Conservation (phyloP, 805 yeast genomes). For the Geotrichum ghanense region DNA sequence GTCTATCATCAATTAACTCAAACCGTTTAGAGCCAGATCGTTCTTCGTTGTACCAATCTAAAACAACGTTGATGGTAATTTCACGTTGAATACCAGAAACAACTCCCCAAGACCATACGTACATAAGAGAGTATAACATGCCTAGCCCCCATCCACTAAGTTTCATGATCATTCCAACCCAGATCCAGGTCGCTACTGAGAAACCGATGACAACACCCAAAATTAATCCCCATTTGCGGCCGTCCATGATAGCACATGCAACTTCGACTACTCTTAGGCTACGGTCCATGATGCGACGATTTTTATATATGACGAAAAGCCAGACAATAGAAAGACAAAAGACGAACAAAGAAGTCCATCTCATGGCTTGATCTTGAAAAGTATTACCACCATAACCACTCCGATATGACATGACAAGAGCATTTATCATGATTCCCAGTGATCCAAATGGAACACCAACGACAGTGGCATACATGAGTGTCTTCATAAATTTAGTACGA, state of each 20-base stretch:
- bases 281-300: conserved; percentile 18
- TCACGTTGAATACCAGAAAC: conserved; percentile 28
- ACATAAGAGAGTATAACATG: conserved; percentile 24
- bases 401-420: conserved; percentile 23
- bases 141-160: conserved; percentile 23
- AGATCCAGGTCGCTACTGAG: conserved; percentile 23
- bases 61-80: conserved; percentile 25
- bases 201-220: conserved; percentile 21
- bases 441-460: conserved; percentile 22
- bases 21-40: conserved; percentile 15
- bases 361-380: conserved; percentile 22
- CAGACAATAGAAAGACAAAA: conserved; percentile 19
- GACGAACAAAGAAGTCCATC: conserved; percentile 22
- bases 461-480: conserved; percentile 18
- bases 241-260: conserved; percentile 25
- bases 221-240: conserved; percentile 22
- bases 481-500: conserved; percentile 17
- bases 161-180: conserved; percentile 22
- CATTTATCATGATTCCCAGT: conserved; percentile 16
- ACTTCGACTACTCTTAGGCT: conserved; percentile 28
- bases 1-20: conserved; percentile 16
- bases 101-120: conserved; percentile 33
- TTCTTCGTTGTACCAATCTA: conserved; percentile 29
- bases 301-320: conserved; percentile 19
- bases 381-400: conserved; percentile 22